Percentiles rank a stretch among this genome's conserved stretches.
Conservation (phyloP, 1,139 yeast species). For the Torulaspora globosa region DNA sequence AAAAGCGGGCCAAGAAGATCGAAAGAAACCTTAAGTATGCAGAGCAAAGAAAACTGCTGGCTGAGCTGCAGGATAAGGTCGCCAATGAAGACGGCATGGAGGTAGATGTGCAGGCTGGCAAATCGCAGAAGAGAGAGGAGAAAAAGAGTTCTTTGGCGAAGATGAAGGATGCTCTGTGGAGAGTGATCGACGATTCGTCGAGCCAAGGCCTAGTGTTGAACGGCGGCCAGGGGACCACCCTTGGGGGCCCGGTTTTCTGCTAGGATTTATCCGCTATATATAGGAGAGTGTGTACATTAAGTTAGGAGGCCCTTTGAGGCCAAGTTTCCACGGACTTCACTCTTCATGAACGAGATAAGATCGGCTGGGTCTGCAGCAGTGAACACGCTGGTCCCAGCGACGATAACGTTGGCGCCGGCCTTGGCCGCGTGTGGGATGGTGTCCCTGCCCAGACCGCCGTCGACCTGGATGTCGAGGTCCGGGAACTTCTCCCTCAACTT, state of each 20-base stretch:
- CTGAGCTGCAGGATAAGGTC: conserved; percentile 46
- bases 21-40: conserved; percentile 74
- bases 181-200: conserved; percentile 54
- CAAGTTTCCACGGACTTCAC: conserved; percentile 46
- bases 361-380: conserved; percentile 73
- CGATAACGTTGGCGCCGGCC: conserved; percentile 97
- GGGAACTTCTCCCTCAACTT: conserved; percentile 71
- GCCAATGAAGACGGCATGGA: conserved; percentile 40
- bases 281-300: conserved; percentile 14
- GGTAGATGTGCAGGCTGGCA: conserved; percentile 47
- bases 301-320: conserved; percentile 33
- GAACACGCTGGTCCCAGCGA: conserved; percentile 94
- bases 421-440: conserved; percentile 80
- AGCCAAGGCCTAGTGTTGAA: conserved; percentile 45
- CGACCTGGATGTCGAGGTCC: conserved; percentile 83
- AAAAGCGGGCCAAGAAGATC: conserved; percentile 76
- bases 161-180: conserved; percentile 66
- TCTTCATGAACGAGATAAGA: conserved; percentile 64
- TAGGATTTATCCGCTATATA: conserved; percentile 12
- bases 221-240: conserved; percentile 72
- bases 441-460: conserved; percentile 89
- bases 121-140: conserved; percentile 24
- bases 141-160: conserved; percentile 43
- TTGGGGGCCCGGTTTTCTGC: conserved; percentile 59
- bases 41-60: conserved; percentile 50